A percentile compares a stretch with the other conserved stretches of the same genome.
phyloP scores from a whole-genome alignment of 345 rosid species.

The Gossypium rotundifolium region DNA sequence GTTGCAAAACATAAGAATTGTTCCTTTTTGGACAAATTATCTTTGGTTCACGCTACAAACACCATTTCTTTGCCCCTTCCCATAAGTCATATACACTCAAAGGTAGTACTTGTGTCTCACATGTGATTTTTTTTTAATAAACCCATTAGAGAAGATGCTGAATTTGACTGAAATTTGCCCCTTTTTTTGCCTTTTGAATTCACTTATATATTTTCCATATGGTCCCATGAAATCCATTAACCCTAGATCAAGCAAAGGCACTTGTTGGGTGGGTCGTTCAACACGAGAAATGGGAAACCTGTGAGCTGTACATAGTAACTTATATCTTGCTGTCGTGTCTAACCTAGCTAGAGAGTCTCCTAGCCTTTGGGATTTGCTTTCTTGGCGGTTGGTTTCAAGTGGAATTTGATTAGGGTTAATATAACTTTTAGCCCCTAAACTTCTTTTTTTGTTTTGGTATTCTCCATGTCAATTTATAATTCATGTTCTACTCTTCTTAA shows the following conservation, averaged over 20 bases:
- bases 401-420: too few relatives aligned
- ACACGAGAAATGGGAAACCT: conserved; percentile 11
- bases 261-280: conserved; percentile 3
- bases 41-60: conserved; percentile 30
- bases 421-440: not conserved
- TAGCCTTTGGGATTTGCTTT: not conserved
- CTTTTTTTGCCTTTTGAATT: not conserved
- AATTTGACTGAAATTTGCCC: not conserved
- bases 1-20: not conserved
- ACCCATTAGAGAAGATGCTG: not conserved
- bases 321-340: not conserved
- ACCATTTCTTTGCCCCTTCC: conserved; percentile 24
- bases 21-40: conserved; percentile 8
- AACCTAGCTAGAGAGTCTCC: not conserved
- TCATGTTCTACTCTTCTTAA: too few relatives aligned
- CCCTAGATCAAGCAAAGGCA: conserved; percentile 14
- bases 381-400: not conserved
- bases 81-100: conserved; percentile 14
- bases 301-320: not conserved
- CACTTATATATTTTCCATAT: not conserved
- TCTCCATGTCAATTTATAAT: too few relatives aligned
- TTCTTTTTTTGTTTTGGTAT: too few relatives aligned
- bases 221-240: conserved; percentile 8
- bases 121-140: conserved; percentile 9
- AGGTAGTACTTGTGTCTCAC: conserved; percentile 15